Evolutionary conservation across 768 basidiomycete genomes (phyloP), one percentile per base, ranked within the genome.

Genomic region (Lactarius hengduanensis): DNA sequence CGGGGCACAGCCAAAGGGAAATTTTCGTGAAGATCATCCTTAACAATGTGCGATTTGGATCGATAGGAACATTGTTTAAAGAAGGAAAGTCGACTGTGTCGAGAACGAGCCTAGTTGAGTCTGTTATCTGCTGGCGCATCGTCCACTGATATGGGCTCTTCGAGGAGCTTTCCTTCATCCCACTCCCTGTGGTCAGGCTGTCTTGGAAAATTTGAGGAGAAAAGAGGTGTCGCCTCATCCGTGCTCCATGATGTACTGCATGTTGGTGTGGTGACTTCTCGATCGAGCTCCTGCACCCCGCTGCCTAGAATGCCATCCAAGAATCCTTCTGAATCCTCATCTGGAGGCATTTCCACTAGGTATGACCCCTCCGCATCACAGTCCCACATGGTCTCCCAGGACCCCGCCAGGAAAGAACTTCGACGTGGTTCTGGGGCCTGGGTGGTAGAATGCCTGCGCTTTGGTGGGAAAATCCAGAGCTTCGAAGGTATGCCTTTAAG

Each of bases 321-420:
- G 26, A 2, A 9, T 3, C 13, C 16, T n/a, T 38, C 22, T 10
- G 22, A 15, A 6, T 45, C 62, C 40, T 62, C 54, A 16, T 61
- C 41, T 10, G n/a, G 50, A 16, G 61, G 66, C 2, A 32, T 1
- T 54, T 59, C 50, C 11, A 50, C 20, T 11, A 58, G 34, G 40
- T 47, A n/a, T 9, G 20, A 18, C 13, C 43, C 57, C 2, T 67
- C 66, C 2, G 4, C 50, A 26, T 67, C 41, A 22, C 34, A 59
- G n/a, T 16, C 57, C 66, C 66, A 67, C 43, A 67, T 15, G 2
- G 54, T 59, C 53, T 60, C 62, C 62, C 66, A 63, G 13, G 53
- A 22, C 1, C 58, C 66, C 3, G 32, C 26, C n/a, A 45, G n/a
- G 28, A 59, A 36, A 20, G 62, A 38, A 36, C 57, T 22, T 22